Conservation (phyloP, 2,329 filamentous ascomycete genomes). For the Monosporascus ibericus region DNA sequence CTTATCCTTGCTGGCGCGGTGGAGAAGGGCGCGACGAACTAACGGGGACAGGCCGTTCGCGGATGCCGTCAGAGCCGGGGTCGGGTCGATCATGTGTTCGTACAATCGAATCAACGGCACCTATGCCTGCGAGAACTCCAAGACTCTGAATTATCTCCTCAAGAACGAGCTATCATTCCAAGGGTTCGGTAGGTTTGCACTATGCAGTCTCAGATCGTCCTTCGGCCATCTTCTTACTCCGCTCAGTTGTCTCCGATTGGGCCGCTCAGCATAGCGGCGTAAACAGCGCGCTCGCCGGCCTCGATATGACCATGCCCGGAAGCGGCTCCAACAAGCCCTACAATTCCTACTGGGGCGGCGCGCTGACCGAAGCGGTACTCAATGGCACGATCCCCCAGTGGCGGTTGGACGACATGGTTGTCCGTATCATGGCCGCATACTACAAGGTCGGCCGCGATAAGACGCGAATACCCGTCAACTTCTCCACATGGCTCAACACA, state of each 20-base stretch:
- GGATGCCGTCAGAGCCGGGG: constrained; percentile 62
- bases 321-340: constrained; percentile 21
- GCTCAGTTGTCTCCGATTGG: constrained; percentile 61
- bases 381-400: constrained; percentile 12
- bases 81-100: constrained; percentile 58
- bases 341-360: constrained; percentile 19
- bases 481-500: constrained; percentile 77
- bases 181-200: constrained; percentile 55
- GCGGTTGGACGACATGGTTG: constrained; percentile 67
- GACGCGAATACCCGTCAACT: constrained; percentile 59
- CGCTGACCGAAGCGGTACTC: constrained; percentile 17
- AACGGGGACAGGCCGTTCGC: constrained; percentile 56
- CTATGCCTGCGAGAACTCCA: constrained; percentile 72
- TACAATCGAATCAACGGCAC: constrained; percentile 77
- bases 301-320: constrained; percentile 40
- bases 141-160: constrained; percentile 65
- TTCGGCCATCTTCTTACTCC: neutral
- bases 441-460: constrained; percentile 57
- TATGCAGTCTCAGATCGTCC: neutral
- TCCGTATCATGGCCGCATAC: constrained; percentile 67
- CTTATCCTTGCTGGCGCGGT: neutral
- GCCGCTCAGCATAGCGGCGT: constrained; percentile 63
- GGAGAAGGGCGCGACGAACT: neutral
- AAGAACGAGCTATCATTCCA: constrained; percentile 77
- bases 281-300: constrained; percentile 27